Conservation (phyloP, 345 rosid species). For the Raphanus raphanistrum region DNA sequence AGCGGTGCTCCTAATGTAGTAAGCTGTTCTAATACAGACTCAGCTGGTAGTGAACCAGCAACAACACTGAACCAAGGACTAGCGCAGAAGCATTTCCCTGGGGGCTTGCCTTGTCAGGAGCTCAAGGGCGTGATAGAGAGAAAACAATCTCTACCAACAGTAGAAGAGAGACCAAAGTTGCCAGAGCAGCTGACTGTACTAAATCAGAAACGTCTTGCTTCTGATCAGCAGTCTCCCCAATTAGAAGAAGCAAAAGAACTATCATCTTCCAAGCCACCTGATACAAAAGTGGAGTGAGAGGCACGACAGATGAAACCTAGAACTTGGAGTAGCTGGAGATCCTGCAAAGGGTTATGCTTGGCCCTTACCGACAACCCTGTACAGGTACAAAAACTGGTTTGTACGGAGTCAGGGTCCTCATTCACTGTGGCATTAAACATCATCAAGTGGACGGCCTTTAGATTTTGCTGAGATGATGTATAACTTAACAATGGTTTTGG, state of each 20-base stretch:
- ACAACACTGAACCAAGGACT: conserved; percentile 53
- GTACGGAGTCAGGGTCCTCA: conserved; percentile 19
- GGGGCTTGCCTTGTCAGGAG: conserved; percentile 53
- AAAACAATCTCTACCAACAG: conserved; percentile 54
- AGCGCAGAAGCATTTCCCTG: conserved; percentile 64
- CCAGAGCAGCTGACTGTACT: conserved; percentile 59
- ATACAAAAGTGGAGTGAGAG: conserved; percentile 68
- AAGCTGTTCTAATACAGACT: conserved; percentile 47
- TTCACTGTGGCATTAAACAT: conserved; percentile 19
- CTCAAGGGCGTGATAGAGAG: conserved; percentile 46
- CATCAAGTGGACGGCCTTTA: conserved; percentile 13
- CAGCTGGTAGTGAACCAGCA: conserved; percentile 54
- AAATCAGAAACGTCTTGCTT: conserved; percentile 53
- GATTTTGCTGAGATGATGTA: conserved; percentile 30
- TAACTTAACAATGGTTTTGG: conserved; percentile 12
- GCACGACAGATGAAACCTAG: conserved; percentile 42
- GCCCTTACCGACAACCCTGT: conserved; percentile 63
- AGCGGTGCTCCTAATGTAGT: conserved; percentile 49
- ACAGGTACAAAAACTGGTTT: conserved; percentile 58
- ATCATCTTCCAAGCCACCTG: conserved; percentile 58
- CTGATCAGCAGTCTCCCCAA: conserved; percentile 37
- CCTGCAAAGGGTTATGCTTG: conserved; percentile 56
- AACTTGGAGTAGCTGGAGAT: conserved; percentile 47
- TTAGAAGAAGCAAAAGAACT: conserved; percentile 62
- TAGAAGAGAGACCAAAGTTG: conserved; percentile 55